phyloP scores from a whole-genome alignment of 2,329 filamentous ascomycete genomes.

The Curvularia eragrostidis region DNA sequence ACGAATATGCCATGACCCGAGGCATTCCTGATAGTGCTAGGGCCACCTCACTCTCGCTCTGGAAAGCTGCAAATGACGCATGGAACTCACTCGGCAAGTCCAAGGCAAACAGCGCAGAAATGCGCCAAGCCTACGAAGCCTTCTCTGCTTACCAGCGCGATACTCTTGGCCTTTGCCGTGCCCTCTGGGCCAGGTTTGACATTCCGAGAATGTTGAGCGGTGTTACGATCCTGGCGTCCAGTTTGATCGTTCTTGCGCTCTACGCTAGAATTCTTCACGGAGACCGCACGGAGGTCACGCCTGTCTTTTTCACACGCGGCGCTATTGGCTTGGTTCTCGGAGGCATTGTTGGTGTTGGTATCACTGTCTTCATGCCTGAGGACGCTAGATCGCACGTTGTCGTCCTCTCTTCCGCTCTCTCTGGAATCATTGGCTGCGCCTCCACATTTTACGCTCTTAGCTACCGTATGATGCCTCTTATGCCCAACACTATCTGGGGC shows the following conservation, averaged over 20 bases:
- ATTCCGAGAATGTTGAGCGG: conserved; percentile 84
- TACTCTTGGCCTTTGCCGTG: conserved; percentile 79
- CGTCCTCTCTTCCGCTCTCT: conserved; percentile 51
- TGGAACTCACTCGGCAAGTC: conserved; percentile 55
- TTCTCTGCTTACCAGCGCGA: conserved; percentile 78
- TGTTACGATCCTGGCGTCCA: conserved; percentile 71
- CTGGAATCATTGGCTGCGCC: conserved; percentile 50
- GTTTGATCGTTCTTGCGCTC: conserved; percentile 72
- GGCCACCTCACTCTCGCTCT: conserved; percentile 64
- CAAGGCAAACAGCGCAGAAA: conserved; percentile 46
- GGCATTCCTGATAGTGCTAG: conserved; percentile 69
- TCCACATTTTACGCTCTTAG: conserved; percentile 52
- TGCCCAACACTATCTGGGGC: conserved; percentile 85
- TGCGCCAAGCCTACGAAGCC: conserved; percentile 58
- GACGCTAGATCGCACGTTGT: conserved; percentile 50
- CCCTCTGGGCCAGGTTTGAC: conserved; percentile 91
- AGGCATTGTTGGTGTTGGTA: conserved; percentile 49
- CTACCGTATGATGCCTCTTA: conserved; percentile 56
- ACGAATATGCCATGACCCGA: conserved; percentile 77
- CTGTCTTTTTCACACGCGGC: conserved; percentile 60
- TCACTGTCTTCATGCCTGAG: conserved; percentile 53
- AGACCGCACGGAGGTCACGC: conserved; percentile 62
- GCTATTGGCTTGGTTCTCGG: conserved; percentile 58
- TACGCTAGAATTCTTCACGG: conserved; percentile 69
- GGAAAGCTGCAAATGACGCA: conserved; percentile 64